Evolutionary conservation across 805 yeast genomes (phyloP).

Genomic region (Candida sphagnicola): DNA sequence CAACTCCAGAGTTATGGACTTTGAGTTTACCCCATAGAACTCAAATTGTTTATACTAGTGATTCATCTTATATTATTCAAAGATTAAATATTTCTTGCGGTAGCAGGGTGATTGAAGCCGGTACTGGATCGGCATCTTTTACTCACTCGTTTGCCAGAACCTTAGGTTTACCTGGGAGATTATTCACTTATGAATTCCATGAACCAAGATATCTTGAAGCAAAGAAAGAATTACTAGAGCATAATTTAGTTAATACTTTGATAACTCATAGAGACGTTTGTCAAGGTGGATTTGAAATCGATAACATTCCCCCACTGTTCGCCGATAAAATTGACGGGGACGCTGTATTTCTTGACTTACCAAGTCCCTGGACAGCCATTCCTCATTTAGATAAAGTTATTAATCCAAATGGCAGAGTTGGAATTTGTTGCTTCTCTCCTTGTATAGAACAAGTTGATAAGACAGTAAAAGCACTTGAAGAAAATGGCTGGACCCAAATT

Average conservation of each 20-base stretch:
- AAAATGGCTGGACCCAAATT: slow-evolving; percentile 75
- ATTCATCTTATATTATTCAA: slow-evolving; percentile 86
- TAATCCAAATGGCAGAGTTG: slow-evolving; percentile 48
- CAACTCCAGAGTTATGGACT: slow-evolving; percentile 96
- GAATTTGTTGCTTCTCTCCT: slow-evolving; percentile 94
- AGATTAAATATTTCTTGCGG: slow-evolving; percentile 72
- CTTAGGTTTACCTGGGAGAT: slow-evolving; percentile 53
- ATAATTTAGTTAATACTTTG: slow-evolving; percentile 60
- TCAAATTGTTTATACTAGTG: slow-evolving; percentile 95
- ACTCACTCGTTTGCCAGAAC: slow-evolving; percentile 90
- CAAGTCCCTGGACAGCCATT: slow-evolving; percentile 96
- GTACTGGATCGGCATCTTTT: slow-evolving; percentile 96
- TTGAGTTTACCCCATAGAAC: slow-evolving; percentile 95
- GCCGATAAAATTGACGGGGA: slow-evolving; percentile 49
- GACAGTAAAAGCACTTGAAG: slow-evolving; percentile 71
- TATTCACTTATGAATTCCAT: slow-evolving; percentile 90
- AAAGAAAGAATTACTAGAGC: slow-evolving; percentile 65
- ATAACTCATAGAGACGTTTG: slow-evolving; percentile 94
- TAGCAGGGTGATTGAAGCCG: slow-evolving; percentile 86
- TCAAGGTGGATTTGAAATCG: slow-evolving; percentile 69
- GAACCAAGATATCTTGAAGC: slow-evolving; percentile 82
- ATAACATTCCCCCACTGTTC: slow-evolving; percentile 24
- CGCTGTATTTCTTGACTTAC: slow-evolving; percentile 83
- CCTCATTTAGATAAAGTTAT: slow-evolving; percentile 65
- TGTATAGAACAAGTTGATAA: slow-evolving; percentile 95